A percentile compares a stretch with the other conserved stretches of the same genome.
phyloP scores from a whole-genome alignment of 257 asterid genomes.

The Solanum habrochaites region DNA sequence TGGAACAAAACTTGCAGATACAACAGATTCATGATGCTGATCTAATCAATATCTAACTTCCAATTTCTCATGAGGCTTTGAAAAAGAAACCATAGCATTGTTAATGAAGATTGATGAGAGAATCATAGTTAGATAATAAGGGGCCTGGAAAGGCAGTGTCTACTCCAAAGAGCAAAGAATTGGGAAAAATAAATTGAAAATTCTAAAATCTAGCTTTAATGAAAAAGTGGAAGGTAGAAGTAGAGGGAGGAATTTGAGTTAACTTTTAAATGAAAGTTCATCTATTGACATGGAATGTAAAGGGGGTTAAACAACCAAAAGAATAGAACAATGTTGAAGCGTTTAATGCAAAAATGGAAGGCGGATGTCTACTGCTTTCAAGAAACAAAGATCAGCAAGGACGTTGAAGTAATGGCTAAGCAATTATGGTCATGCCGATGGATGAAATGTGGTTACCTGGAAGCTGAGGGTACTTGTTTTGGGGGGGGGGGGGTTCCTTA shows the following conservation, averaged over 20 bases:
- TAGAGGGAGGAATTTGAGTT: background rate
- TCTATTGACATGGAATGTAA: background rate
- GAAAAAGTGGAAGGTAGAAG: background rate
- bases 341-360: background rate
- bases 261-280: background rate
- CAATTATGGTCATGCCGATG: background rate
- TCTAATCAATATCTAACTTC: too few species aligned
- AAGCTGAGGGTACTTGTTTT: background rate
- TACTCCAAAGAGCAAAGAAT: background rate
- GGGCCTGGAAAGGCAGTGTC: background rate
- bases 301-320: background rate
- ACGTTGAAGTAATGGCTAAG: background rate
- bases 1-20: too few species aligned
- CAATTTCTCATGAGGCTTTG: too few species aligned
- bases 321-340: background rate
- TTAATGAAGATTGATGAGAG: too few species aligned
- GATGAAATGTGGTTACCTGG: background rate
- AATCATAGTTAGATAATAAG: too few species aligned
- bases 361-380: background rate
- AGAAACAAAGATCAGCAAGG: background rate
- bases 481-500: background rate
- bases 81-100: too few species aligned
- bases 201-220: background rate
- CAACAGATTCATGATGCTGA: too few species aligned
- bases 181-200: background rate